These are phyloP conservation scores for Phytophthora palmivora DNA, from an alignment of 352 stramenopile genomes.

Conservation along the genomic window DNA sequence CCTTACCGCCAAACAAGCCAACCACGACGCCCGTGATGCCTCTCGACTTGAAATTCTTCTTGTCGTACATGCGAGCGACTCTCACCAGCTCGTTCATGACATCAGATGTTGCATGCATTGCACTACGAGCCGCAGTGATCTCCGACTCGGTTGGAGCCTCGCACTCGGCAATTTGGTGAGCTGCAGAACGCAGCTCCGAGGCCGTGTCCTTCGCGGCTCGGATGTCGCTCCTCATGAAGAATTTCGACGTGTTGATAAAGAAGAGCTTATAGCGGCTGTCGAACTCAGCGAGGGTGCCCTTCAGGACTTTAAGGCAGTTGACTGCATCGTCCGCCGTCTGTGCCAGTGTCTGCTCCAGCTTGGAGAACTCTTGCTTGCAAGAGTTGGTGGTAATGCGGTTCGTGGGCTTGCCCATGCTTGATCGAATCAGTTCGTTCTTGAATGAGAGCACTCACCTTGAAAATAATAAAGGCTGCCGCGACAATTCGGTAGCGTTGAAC, in stretches of 20 bases:
- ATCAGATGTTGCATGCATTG: constrained; percentile 34
- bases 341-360: constrained; percentile 24
- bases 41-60: constrained; percentile 25
- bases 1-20: constrained; percentile 15
- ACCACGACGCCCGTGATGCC: constrained; percentile 20
- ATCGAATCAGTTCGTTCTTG: constrained; percentile 7
- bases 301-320: constrained; percentile 33
- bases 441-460: no score
- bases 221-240: constrained; percentile 35
- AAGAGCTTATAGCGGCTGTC: constrained; percentile 32
- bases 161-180: constrained; percentile 29
- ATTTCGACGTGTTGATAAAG: constrained; percentile 33
- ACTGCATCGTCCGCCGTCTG: constrained; percentile 27
- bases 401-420: constrained; percentile 23
- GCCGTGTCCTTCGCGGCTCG: constrained; percentile 24
- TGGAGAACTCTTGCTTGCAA: constrained; percentile 35
- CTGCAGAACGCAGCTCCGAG: constrained; percentile 23
- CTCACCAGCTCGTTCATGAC: constrained; percentile 38
- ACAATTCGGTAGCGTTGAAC: not conserved
- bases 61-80: constrained; percentile 32
- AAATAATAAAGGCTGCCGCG: constrained; percentile 23
- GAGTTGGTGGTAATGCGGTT: constrained; percentile 3
- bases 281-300: constrained; percentile 33
- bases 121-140: constrained; percentile 32
- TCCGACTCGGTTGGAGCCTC: constrained; percentile 26